These are phyloP conservation scores for Sugiyamaella pinicola DNA, from an alignment of 1,139 yeast genomes.

Conservation along the genomic window DNA sequence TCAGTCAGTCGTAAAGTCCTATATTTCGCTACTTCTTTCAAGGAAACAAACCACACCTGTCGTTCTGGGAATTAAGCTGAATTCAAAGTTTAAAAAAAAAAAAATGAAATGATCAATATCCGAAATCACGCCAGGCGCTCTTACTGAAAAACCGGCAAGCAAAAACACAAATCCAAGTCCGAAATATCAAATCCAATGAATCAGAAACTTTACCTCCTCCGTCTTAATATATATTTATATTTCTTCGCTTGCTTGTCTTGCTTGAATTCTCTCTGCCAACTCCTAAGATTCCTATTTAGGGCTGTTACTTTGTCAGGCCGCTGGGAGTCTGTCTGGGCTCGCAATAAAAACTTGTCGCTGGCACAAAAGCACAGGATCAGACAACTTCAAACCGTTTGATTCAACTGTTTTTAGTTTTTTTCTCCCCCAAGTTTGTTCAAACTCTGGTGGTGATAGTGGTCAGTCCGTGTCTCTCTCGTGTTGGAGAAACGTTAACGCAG, in stretches of 20 bases:
- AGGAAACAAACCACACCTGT: too few species aligned
- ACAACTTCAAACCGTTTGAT: background rate
- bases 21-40: background rate
- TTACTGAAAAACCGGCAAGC: background rate
- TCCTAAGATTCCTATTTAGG: background rate
- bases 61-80: background rate
- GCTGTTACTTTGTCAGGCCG: background rate
- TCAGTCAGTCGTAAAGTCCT: background rate
- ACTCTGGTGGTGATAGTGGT: background rate
- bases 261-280: background rate
- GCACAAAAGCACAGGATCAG: background rate
- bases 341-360: background rate
- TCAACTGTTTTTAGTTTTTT: background rate
- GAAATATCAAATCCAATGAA: background rate
- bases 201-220: too few species aligned
- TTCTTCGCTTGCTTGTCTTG: too few species aligned
- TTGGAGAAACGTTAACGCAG: background rate
- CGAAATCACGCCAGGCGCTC: background rate
- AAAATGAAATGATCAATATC: background rate
- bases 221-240: too few species aligned
- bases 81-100: too few species aligned
- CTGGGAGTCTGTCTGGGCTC: background rate
- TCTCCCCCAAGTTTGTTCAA: background rate
- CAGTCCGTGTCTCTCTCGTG: conserved; percentile 1
- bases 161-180: background rate